A percentile compares a stretch with the other conserved stretches of the same genome.
Conservation (phyloP, 257 asterid species). For the Solanum paucissectum region DNA sequence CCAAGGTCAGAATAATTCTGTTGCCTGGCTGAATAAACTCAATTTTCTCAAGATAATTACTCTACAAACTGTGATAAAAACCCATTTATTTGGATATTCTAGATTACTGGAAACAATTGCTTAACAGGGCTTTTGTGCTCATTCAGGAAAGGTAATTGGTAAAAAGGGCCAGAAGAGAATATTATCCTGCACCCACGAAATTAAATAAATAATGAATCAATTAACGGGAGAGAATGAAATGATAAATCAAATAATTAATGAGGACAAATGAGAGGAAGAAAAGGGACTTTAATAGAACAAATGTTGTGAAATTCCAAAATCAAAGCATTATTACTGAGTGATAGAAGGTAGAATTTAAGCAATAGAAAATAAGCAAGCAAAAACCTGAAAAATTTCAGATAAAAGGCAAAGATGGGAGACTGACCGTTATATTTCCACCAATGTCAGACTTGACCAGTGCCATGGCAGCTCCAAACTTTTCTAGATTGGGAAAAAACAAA, state of each 20-base stretch:
- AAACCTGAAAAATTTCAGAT: not conserved
- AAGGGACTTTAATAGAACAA: not conserved
- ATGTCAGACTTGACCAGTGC: conserved; percentile 83
- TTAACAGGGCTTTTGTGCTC: not conserved
- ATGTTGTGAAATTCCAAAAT: not conserved
- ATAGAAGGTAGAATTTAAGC: not conserved
- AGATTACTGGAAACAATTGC: not conserved
- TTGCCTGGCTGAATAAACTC: not conserved
- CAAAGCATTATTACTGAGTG: not conserved
- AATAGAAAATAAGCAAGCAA: not conserved
- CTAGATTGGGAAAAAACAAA: conserved; percentile 30
- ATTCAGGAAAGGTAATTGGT: not conserved
- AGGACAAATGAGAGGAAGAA: not conserved
- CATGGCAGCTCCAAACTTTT: conserved; percentile 95
- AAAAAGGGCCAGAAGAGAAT: not conserved
- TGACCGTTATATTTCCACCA: conserved; percentile 84
- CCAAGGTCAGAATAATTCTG: not conserved
- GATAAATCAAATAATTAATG: not conserved
- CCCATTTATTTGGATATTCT: not conserved
- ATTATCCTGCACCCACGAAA: not conserved
- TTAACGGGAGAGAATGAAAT: not conserved
- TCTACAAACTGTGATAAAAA: not conserved
- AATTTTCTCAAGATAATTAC: not conserved
- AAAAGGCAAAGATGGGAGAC: conserved; percentile 3
- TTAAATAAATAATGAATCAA: not conserved